Base-by-base conservation (phyloP, 75 land plant species). In the Cunninghamia lanceolata region DNA sequence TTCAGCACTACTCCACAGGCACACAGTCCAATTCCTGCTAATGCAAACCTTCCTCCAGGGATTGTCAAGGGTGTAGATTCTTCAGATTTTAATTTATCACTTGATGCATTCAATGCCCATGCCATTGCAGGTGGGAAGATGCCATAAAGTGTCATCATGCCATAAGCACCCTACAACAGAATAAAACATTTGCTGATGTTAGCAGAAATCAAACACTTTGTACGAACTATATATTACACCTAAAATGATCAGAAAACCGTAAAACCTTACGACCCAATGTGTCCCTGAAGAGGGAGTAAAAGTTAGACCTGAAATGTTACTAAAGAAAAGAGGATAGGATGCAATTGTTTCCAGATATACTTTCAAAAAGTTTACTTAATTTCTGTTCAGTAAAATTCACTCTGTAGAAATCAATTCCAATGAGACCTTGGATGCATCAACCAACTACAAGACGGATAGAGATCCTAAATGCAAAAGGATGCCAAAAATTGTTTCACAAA, bases 81-180 rank as follows among this genome's bases (percentile, higher is more conserved):
- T 68, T 32, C 42, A 21, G 81, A 88, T 45, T 13, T 46, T 42
- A 85, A 83, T 46, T 86, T 36, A 73, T 59, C 79, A 21, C 43
- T 34, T 0, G 39, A 59, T 83, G 66, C 85, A 38, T 3, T 21
- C 86, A 91, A 84, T 53, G 87, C 88, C 97, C 94, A 96, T 15
- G 96, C 97, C 96, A 96, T 96, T 77, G 93, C 91, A 32, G 97
- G 97, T 73, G 97, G 97, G 83, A 96, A 90, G 77, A 93, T 90
- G 63, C 97, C 97, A 84, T 94, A 96, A 40, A 96, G 88, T 82
- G 90, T 85, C 43, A 90, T 93, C 96, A 94, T 96, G 87, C 96
- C 95, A 85, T 94, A 96, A 30, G 92, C 93, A 17, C 97, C 97
- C 96, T 96, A 83, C 35, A 0, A 9, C 16, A 43, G 30, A 81